A percentile compares a stretch with the other conserved stretches of the same genome.
phyloP scores from a whole-genome alignment of 2,329 filamentous ascomycete genomes.

The Nothomitra cinnamomea region DNA sequence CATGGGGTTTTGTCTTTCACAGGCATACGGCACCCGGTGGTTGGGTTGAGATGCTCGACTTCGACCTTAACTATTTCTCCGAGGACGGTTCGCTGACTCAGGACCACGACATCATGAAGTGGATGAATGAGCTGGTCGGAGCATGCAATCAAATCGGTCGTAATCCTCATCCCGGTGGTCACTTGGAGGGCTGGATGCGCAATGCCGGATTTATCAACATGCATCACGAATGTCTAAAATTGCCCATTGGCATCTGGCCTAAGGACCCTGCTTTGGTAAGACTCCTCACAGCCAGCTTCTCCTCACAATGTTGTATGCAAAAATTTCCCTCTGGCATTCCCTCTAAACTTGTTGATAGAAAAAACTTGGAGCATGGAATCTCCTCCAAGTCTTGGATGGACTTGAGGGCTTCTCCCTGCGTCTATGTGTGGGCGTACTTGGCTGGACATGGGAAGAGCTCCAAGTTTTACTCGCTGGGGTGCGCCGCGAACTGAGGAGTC shows the following conservation, averaged over 20 bases:
- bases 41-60: not conserved
- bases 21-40: not conserved
- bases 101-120: not conserved
- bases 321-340: not conserved
- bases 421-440: not conserved
- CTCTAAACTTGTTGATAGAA: not conserved
- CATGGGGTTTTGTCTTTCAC: not conserved
- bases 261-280: not conserved
- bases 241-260: constrained; percentile 4
- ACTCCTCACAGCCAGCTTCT: not conserved
- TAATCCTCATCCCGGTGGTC: not conserved
- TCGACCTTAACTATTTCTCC: not conserved
- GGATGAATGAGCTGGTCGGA: not conserved
- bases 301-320: not conserved
- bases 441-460: constrained; percentile 11
- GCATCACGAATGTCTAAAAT: not conserved
- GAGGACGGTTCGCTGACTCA: not conserved
- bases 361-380: constrained; percentile 1
- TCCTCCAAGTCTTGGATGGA: not conserved
- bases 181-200: constrained; percentile 18
- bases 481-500: constrained; percentile 14
- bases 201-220: constrained; percentile 38
- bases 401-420: constrained; percentile 1
- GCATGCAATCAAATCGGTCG: constrained; percentile 1
- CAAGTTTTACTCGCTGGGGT: constrained; percentile 14